Evolutionary conservation across 371 early-diverging fungal genomes (phyloP), one percentile per base, ranked within the genome.

Genomic region (Nematocida sp.): DNA sequence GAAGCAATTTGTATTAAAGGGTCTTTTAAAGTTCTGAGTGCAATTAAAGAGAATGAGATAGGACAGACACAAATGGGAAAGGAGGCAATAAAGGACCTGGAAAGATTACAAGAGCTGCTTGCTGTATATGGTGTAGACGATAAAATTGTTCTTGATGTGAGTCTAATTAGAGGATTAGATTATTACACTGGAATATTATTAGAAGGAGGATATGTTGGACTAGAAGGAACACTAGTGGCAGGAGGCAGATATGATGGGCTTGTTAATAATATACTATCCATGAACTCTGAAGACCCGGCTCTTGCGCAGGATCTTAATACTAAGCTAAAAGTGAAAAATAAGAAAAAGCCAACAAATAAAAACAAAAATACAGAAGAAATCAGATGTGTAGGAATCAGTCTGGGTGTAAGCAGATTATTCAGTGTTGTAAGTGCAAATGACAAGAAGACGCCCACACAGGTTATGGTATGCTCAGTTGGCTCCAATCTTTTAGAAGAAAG

Each of bases 151-250:
- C 92, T 97, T 84, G 97, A 98, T 88, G 88, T 98, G 64, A 92
- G 92, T 78, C 89, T 98, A 81, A 97, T 97, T 15, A 90, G 99
- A 76, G 99, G 99, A 20, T 87, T 97, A 61, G 97, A 96, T 86
- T 98, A 98, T 86, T 98, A 98, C 89, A 98, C 99, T 25, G 99
- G 99, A 44, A 91, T 97, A 72, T 95, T 98, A 83, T 94, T 96
- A 86, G 99, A 98, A 87, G 99, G 95, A 13, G 92, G 94, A 20
- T 90, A 94, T 47, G 90, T 54, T 9, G 81, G 82, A 56, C 44
- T 45, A 20, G 72, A 83, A 42, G 97, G 99, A n/a, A 95, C 97
- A 4, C 91, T 98, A 73, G 94, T 95, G 44, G 97, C 95, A 3
- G 99, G 99, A 82, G 99, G 99, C 20, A 93, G 99, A 62, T 98